A percentile compares a stretch with the other conserved stretches of the same genome.
phyloP scores from a whole-genome alignment of 2,329 filamentous ascomycete genomes.

The Sclerotinia spermophila region DNA sequence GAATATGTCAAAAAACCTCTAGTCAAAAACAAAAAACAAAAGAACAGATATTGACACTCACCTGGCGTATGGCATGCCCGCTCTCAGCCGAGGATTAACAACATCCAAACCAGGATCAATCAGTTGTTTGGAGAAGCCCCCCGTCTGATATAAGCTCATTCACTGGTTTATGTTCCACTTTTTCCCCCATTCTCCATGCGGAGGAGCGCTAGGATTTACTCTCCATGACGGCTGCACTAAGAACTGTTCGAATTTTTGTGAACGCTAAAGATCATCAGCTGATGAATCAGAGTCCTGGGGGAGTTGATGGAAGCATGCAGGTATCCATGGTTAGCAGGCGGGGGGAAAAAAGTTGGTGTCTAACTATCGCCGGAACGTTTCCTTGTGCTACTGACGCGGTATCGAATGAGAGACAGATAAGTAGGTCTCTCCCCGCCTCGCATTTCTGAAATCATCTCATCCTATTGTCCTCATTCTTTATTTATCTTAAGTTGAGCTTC shows the following conservation, averaged over 20 bases:
- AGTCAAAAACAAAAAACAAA: not conserved
- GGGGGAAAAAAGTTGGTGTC: not conserved
- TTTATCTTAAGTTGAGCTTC: not conserved
- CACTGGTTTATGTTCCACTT: slow-evolving; percentile 7
- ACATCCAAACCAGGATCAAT: not conserved
- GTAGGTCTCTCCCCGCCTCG: not conserved
- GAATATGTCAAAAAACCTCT: not conserved
- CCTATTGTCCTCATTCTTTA: not conserved
- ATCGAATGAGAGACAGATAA: slow-evolving; percentile 9
- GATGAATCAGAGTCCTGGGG: not conserved
- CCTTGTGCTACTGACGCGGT: not conserved
- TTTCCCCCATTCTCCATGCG: slow-evolving; percentile 4
- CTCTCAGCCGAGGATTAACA: not conserved
- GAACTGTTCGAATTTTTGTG: not conserved
- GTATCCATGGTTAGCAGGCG: not conserved
- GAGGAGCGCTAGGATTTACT: not conserved
- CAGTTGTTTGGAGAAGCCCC: not conserved
- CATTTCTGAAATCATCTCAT: not conserved
- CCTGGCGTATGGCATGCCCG: not conserved
- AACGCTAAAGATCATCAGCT: slow-evolving; percentile 13
- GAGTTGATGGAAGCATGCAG: not conserved
- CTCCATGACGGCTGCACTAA: not conserved
- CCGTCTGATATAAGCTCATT: not conserved
- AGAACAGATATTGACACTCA: not conserved
- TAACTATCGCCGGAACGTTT: not conserved